Conservation (phyloP, 768 basidiomycete genomes). For the Hemileccinum rubropunctum region DNA sequence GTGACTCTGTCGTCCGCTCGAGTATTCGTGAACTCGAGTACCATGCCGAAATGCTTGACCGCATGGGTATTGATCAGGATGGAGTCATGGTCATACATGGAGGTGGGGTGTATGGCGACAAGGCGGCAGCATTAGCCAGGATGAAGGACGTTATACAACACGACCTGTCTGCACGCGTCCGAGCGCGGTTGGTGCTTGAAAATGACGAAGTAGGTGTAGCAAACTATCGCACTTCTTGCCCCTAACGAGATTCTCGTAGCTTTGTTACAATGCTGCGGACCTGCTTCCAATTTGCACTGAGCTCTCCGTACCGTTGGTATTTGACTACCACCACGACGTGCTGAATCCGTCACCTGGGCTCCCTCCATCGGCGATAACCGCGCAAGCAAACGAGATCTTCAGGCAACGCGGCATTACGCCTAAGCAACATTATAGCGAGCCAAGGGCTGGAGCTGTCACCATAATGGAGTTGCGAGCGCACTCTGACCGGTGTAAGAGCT, state of each 20-base stretch:
- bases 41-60: slow-evolving; percentile 84
- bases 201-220: slow-evolving; percentile 73
- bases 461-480: slow-evolving; percentile 88
- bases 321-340: slow-evolving; percentile 83
- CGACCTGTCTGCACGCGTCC: slow-evolving; percentile 58
- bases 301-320: slow-evolving; percentile 69
- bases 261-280: slow-evolving; percentile 90
- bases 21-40: slow-evolving; percentile 81
- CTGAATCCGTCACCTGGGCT: slow-evolving; percentile 56
- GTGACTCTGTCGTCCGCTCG: slow-evolving; percentile 66
- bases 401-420: slow-evolving; percentile 72
- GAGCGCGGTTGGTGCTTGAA: slow-evolving; percentile 80
- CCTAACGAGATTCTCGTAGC: slow-evolving; percentile 24
- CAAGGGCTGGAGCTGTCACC: slow-evolving; percentile 78
- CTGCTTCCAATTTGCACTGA: slow-evolving; percentile 85
- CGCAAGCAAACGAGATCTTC: slow-evolving; percentile 75
- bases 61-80: slow-evolving; percentile 80
- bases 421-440: slow-evolving; percentile 91
- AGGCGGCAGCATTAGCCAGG: slow-evolving; percentile 62
- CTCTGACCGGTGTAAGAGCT: slow-evolving; percentile 70
- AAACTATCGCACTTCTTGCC: background rate
- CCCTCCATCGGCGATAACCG: slow-evolving; percentile 64
- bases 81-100: slow-evolving; percentile 89
- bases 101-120: slow-evolving; percentile 83
- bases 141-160: slow-evolving; percentile 68